phyloP scores from a whole-genome alignment of 2,329 filamentous ascomycete species.

The Venturiaceae sp. region DNA sequence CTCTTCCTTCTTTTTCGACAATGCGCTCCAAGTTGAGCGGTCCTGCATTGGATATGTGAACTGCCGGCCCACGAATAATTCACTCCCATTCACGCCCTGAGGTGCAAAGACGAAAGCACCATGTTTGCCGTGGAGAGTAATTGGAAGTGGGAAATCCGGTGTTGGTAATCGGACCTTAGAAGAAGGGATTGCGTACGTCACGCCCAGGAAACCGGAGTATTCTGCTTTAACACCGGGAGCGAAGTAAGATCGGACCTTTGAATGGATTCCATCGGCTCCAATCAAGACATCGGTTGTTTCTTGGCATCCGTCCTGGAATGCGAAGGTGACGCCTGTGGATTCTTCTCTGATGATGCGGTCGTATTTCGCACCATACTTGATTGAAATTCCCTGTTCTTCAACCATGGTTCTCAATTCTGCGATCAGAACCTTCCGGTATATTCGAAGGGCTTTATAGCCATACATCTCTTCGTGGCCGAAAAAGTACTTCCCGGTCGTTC shows the following conservation, averaged over 20 bases:
- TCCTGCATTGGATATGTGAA: slow-evolving; percentile 27
- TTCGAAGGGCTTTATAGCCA: slow-evolving; percentile 42
- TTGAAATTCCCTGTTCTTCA: slow-evolving; percentile 27
- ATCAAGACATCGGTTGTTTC: slow-evolving; percentile 34
- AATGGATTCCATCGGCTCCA: slow-evolving; percentile 50
- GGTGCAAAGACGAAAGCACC: slow-evolving; percentile 44
- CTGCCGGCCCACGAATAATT: slow-evolving; percentile 40
- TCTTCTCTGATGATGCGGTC: slow-evolving; percentile 22
- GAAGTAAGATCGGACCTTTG: slow-evolving; percentile 39
- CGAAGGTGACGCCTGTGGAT: slow-evolving; percentile 31
- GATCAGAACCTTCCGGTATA: slow-evolving; percentile 45
- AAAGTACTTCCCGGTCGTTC: slow-evolving; percentile 13
- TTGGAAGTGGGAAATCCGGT: background rate
- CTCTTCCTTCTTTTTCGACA: slow-evolving; percentile 31
- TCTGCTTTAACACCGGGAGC: slow-evolving; percentile 32
- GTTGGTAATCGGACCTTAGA: slow-evolving; percentile 2
- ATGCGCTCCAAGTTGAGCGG: slow-evolving; percentile 31
- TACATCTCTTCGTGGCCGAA: slow-evolving; percentile 29
- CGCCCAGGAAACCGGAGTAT: slow-evolving; percentile 35
- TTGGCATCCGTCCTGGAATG: slow-evolving; percentile 35
- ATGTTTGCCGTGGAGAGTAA: slow-evolving; percentile 12
- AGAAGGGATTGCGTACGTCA: slow-evolving; percentile 16
- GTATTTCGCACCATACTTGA: slow-evolving; percentile 42
- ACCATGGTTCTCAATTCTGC: slow-evolving; percentile 36
- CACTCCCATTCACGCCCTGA: slow-evolving; percentile 38